These are phyloP conservation scores for Hymenoscyphus scutula DNA, from an alignment of 2,329 filamentous ascomycete species.

Conservation along the genomic window DNA sequence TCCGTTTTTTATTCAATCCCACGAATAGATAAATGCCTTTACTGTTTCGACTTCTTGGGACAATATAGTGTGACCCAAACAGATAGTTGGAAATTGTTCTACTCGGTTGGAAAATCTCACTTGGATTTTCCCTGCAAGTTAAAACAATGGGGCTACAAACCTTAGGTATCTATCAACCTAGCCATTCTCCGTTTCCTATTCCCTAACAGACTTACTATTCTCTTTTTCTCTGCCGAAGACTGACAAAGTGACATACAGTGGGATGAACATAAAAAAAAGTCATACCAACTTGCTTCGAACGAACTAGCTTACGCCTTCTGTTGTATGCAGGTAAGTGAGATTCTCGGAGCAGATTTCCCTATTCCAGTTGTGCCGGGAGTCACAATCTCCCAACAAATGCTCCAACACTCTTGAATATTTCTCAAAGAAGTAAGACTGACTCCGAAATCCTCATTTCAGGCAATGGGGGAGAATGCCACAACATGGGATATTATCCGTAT, in stretches of 20 bases:
- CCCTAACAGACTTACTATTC: too few relatives aligned
- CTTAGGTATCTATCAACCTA: neutral
- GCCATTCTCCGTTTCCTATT: too few relatives aligned
- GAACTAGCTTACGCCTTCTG: constrained; percentile 21
- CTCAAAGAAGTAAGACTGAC: too few relatives aligned
- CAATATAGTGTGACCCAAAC: neutral
- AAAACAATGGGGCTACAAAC: neutral
- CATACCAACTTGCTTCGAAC: constrained; percentile 1
- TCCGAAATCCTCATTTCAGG: too few relatives aligned
- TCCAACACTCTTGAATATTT: too few relatives aligned
- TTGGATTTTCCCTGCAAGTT: neutral
- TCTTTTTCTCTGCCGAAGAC: too few relatives aligned
- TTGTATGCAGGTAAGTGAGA: constrained; percentile 7
- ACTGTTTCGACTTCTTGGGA: neutral
- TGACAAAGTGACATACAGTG: neutral
- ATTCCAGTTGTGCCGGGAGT: too few relatives aligned
- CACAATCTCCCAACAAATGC: too few relatives aligned
- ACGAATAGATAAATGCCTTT: too few relatives aligned
- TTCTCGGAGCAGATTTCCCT: too few relatives aligned
- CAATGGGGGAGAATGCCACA: constrained; percentile 13
- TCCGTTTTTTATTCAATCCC: neutral
- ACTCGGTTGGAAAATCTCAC: neutral
- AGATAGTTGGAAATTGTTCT: neutral
- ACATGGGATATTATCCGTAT: constrained; percentile 24
- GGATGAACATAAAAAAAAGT: neutral